Evolutionary conservation across 2,329 filamentous ascomycete species (phyloP).

Genomic region (Phyllosticta citriasiana): DNA sequence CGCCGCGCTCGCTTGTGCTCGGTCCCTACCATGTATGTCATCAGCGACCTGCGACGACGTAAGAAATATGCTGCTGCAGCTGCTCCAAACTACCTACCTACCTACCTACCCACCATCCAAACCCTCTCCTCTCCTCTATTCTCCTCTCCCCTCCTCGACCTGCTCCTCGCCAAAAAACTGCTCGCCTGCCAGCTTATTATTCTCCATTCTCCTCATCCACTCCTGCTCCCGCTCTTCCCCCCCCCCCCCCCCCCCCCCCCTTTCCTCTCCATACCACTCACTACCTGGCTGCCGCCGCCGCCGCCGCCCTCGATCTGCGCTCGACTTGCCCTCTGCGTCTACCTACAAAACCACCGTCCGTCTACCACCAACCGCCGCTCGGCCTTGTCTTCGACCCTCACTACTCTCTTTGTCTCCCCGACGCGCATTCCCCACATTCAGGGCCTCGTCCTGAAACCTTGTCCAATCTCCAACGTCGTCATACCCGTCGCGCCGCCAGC

Average conservation of each 20-base stretch:
- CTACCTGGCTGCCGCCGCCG: not conserved
- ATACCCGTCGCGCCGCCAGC: slow-evolving; percentile 12
- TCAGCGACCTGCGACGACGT: slow-evolving; percentile 10
- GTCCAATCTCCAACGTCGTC: slow-evolving; percentile 12
- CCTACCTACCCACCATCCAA: not conserved
- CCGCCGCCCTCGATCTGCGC: slow-evolving; percentile 8
- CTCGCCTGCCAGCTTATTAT: slow-evolving; percentile 6
- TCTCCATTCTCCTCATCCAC: not conserved
- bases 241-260: not conserved
- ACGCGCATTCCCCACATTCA: slow-evolving; percentile 23
- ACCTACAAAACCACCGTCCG: not conserved
- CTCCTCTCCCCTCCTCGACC: no score
- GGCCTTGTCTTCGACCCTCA: not conserved
- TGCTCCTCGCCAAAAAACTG: not conserved
- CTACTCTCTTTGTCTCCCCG: slow-evolving; percentile 10
- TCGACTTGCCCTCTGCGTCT: slow-evolving; percentile 6
- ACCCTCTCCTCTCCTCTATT: not conserved
- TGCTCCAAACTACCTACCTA: not conserved
- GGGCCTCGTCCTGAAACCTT: slow-evolving; percentile 27
- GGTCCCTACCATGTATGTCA: slow-evolving; percentile 10
- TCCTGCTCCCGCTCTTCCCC: not conserved
- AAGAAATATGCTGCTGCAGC: slow-evolving; percentile 1
- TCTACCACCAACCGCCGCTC: slow-evolving; percentile 2
- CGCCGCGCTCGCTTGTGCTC: slow-evolving; percentile 5
- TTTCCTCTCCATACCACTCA: not conserved